A percentile compares a stretch with the other conserved stretches of the same genome.
Evolutionary conservation across 2,329 filamentous ascomycete genomes (phyloP).

Genomic region (Aspergillus sp.): DNA sequence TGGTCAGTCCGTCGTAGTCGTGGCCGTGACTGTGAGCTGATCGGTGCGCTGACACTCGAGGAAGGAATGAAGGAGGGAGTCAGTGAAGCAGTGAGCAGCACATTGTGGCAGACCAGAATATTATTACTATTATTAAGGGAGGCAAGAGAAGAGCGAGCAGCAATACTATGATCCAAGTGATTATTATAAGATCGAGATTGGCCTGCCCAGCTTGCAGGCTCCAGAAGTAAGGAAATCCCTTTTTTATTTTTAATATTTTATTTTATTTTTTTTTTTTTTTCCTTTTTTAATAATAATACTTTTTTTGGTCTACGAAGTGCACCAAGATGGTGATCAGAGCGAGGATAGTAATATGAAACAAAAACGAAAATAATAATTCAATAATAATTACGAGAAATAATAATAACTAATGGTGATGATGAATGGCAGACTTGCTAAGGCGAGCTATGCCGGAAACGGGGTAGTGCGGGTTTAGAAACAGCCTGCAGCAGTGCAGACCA

Average conservation of each 20-base stretch:
- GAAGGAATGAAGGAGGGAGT: not conserved
- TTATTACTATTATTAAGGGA: not conserved
- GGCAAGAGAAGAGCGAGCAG: slow-evolving; percentile 3
- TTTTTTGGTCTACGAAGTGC: not conserved
- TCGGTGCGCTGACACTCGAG: not conserved
- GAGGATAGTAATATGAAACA: not conserved
- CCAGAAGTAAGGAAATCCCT: slow-evolving; percentile 11
- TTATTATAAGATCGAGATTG: slow-evolving; percentile 8
- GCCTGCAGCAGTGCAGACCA: no score
- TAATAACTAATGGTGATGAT: not conserved
- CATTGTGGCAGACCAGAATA: not conserved
- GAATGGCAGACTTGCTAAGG: slow-evolving; percentile 5
- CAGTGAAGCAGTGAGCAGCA: slow-evolving; percentile 1
- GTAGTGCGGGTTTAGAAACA: slow-evolving; percentile 15
- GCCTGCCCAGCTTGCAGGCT: slow-evolving; percentile 4
- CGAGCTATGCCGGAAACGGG: slow-evolving; percentile 9
- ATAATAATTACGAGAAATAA: not conserved
- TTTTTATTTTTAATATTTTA: not conserved
- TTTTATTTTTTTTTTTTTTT: slow-evolving; percentile 4
- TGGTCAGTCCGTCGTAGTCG: not conserved
- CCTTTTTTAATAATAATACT: not conserved
- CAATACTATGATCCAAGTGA: not conserved
- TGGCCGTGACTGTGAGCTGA: no score
- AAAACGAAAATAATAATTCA: not conserved
- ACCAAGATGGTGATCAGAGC: not conserved